Conservation (phyloP, 2,329 filamentous ascomycete genomes). For the Berkeleyomyces basicola region DNA sequence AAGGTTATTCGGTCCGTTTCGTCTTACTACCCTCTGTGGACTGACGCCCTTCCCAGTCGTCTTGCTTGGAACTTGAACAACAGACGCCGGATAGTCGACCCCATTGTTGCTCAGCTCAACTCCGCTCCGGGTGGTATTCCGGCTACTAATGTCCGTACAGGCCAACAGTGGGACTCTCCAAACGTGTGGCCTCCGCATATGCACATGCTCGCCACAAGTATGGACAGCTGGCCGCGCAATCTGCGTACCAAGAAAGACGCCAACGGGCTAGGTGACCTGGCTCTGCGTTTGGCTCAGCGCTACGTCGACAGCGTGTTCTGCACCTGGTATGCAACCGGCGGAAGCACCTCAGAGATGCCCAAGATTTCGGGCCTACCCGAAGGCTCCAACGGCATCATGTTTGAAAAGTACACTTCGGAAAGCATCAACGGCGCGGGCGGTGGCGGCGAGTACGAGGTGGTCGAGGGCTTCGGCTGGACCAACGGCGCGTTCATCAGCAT, state of each 20-base stretch:
- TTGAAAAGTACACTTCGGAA: constrained; percentile 51
- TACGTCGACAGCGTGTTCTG: constrained; percentile 53
- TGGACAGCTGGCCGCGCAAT: constrained; percentile 32
- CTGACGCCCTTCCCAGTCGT: constrained; percentile 40
- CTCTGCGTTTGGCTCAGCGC: constrained; percentile 43
- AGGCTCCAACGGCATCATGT: constrained; percentile 41
- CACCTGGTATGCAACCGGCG: constrained; percentile 52
- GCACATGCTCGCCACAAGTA: constrained; percentile 45
- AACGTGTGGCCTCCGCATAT: constrained; percentile 54
- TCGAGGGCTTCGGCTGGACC: constrained; percentile 55
- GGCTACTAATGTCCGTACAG: constrained; percentile 42
- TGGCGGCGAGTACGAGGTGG: constrained; percentile 52
- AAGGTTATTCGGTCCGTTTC: constrained; percentile 41
- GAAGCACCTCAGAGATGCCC: constrained; percentile 35
- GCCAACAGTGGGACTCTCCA: constrained; percentile 54
- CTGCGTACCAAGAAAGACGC: constrained; percentile 29
- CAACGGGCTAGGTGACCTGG: constrained; percentile 39
- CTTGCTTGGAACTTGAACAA: constrained; percentile 43
- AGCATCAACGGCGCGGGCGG: constrained; percentile 43
- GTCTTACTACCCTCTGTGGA: constrained; percentile 55
- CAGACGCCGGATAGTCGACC: constrained; percentile 36
- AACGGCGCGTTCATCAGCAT: constrained; percentile 53
- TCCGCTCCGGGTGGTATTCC: constrained; percentile 39
- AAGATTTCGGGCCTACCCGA: constrained; percentile 30
- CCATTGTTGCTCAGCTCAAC: constrained; percentile 36